Evolutionary conservation across 495 filamentous ascomycete genomes (phyloP).

Genomic region (Rostrohypoxylon terebratum): DNA sequence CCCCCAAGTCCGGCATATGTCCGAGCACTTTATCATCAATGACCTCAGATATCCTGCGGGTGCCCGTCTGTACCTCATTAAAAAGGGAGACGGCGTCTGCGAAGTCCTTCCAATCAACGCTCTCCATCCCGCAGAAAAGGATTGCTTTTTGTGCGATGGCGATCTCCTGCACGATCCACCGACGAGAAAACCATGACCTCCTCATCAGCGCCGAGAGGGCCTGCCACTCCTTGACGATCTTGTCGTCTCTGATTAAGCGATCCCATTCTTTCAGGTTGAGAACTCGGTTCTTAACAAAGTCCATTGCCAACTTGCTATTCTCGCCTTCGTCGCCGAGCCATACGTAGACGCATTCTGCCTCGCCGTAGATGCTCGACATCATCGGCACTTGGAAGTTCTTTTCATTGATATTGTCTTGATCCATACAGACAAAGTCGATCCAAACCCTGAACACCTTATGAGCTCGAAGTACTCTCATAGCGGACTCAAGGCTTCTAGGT

Average conservation of each 20-base stretch:
- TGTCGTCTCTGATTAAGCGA: constrained; percentile 20
- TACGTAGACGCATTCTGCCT: constrained; percentile 43
- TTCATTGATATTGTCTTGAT: constrained; percentile 15
- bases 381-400: constrained; percentile 22
- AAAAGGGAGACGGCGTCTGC: constrained; percentile 48
- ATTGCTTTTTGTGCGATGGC: constrained; percentile 48
- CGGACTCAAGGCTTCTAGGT: constrained; percentile 14
- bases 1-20: constrained; percentile 40
- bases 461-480: constrained; percentile 17
- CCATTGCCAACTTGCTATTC: constrained; percentile 16
- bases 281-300: constrained; percentile 32
- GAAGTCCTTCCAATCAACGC: constrained; percentile 50
- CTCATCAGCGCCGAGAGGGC: constrained; percentile 48
- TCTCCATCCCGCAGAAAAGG: constrained; percentile 45
- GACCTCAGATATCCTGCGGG: constrained; percentile 4
- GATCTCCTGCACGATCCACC: constrained; percentile 56
- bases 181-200: constrained; percentile 49
- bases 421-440: constrained; percentile 30
- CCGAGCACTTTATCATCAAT: constrained; percentile 21
- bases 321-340: constrained; percentile 46
- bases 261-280: constrained; percentile 39
- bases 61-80: constrained; percentile 38
- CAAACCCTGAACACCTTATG: constrained; percentile 13
- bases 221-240: constrained; percentile 37
- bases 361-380: constrained; percentile 46